Conservation (phyloP, 306 rosid genomes). For the Malus asiatica region DNA sequence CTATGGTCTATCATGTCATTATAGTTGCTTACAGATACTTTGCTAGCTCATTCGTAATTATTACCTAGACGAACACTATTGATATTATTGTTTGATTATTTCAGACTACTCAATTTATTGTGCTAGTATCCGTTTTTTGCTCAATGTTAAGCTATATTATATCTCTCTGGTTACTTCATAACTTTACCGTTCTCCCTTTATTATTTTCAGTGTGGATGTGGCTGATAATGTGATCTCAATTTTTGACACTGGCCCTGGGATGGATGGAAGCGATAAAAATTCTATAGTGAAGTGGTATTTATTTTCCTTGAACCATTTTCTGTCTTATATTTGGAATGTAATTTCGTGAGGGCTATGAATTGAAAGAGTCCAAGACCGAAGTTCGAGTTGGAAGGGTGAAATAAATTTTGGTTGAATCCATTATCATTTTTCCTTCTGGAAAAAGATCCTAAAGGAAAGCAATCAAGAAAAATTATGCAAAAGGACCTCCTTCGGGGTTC, state of each 20-base stretch:
- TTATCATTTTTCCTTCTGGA: neutral
- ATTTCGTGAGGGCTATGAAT: neutral
- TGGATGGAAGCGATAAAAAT: constrained; percentile 54
- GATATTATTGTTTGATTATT: neutral
- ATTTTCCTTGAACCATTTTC: neutral
- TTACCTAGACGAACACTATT: neutral
- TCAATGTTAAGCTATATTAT: neutral
- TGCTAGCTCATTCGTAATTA: neutral
- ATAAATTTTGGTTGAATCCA: neutral
- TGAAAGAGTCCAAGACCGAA: neutral
- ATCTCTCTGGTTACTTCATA: neutral
- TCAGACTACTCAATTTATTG: neutral
- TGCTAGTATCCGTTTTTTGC: neutral
- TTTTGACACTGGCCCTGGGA: constrained; percentile 63
- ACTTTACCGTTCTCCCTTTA: neutral
- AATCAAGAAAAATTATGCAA: neutral
- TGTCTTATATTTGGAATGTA: neutral
- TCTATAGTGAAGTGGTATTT: constrained; percentile 51
- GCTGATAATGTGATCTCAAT: constrained; percentile 26
- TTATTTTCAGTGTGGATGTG: constrained; percentile 42
- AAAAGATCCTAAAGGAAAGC: neutral
- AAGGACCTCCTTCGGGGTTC: neutral
- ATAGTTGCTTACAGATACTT: neutral
- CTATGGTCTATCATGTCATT: neutral
- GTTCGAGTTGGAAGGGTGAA: neutral